Evolutionary conservation across 2,329 filamentous ascomycete species (phyloP).

Genomic region (Aspergillus persii): DNA sequence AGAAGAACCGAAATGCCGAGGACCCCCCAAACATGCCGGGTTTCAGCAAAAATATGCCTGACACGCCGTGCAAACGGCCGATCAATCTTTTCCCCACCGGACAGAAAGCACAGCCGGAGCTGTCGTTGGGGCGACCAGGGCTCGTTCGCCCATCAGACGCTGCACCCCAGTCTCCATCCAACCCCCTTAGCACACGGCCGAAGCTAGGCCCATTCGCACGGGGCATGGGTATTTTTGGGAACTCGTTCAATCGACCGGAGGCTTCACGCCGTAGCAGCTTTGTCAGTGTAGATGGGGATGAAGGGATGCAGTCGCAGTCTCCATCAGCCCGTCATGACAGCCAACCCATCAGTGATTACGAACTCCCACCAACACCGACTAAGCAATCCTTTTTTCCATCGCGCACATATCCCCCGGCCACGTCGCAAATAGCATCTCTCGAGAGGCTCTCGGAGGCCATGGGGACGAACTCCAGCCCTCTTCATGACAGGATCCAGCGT

Average conservation of each 20-base stretch:
- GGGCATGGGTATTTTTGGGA: constrained; percentile 62
- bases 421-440: constrained; percentile 33
- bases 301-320: constrained; percentile 59
- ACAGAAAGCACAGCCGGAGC: constrained; percentile 54
- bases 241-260: constrained; percentile 48
- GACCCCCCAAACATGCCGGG: constrained; percentile 54
- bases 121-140: constrained; percentile 59
- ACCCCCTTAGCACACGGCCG: constrained; percentile 58
- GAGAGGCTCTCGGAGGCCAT: constrained; percentile 34
- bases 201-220: constrained; percentile 67
- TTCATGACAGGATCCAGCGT: constrained; percentile 54
- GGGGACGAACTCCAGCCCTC: constrained; percentile 52
- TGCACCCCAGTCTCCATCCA: constrained; percentile 78
- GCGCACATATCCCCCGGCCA: constrained; percentile 33
- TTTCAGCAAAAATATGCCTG: constrained; percentile 71
- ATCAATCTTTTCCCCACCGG: constrained; percentile 67
- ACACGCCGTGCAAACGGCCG: constrained; percentile 93
- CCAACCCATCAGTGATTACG: constrained; percentile 61
- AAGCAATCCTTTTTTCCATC: constrained; percentile 54
- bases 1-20: constrained; percentile 83
- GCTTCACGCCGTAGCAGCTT: constrained; percentile 66
- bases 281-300: constrained; percentile 76
- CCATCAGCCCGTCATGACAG: constrained; percentile 55
- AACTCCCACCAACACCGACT: constrained; percentile 90
- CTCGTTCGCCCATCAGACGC: constrained; percentile 71